Conservation (phyloP, 2,329 filamentous ascomycete species). For the Lachnellula suecica region DNA sequence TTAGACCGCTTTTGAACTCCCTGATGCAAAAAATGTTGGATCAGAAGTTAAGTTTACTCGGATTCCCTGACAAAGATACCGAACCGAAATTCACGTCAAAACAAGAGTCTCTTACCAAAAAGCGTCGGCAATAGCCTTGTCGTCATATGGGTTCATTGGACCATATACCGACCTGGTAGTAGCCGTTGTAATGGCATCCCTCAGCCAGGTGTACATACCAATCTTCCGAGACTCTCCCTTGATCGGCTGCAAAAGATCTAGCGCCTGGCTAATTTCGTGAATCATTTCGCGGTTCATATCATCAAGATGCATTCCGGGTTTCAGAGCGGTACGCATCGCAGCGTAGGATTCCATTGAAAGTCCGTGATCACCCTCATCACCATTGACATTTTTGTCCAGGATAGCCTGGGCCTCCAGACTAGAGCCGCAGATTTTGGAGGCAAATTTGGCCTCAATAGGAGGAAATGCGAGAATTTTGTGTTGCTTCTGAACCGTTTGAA, state of each 20-base stretch:
- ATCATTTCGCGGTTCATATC: slow-evolving; percentile 37
- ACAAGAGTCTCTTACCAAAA: slow-evolving; percentile 39
- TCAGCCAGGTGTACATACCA: slow-evolving; percentile 27
- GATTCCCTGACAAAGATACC: neutral
- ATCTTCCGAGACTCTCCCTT: slow-evolving; percentile 24
- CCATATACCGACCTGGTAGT: slow-evolving; percentile 42
- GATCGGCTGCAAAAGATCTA: neutral
- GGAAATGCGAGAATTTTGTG: slow-evolving; percentile 37
- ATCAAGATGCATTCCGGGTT: slow-evolving; percentile 33
- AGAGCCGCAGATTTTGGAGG: neutral
- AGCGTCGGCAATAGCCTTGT: slow-evolving; percentile 34
- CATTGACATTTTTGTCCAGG: slow-evolving; percentile 32
- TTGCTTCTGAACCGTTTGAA: slow-evolving; percentile 39
- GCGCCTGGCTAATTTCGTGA: slow-evolving; percentile 25
- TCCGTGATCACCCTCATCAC: slow-evolving; percentile 31
- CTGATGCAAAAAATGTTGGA: neutral
- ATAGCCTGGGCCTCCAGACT: slow-evolving; percentile 33
- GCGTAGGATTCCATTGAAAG: slow-evolving; percentile 34
- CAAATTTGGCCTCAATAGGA: slow-evolving; percentile 33
- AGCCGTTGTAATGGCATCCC: slow-evolving; percentile 26
- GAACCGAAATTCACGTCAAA: no score
- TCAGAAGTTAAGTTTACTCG: neutral
- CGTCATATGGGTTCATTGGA: slow-evolving; percentile 39
- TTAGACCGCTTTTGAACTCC: neutral
- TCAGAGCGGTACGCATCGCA: slow-evolving; percentile 33